Percentiles rank a stretch among this genome's conserved stretches.
These are phyloP conservation scores for Calophaca sinica DNA, from an alignment of 306 rosid species.

Conservation along the genomic window DNA sequence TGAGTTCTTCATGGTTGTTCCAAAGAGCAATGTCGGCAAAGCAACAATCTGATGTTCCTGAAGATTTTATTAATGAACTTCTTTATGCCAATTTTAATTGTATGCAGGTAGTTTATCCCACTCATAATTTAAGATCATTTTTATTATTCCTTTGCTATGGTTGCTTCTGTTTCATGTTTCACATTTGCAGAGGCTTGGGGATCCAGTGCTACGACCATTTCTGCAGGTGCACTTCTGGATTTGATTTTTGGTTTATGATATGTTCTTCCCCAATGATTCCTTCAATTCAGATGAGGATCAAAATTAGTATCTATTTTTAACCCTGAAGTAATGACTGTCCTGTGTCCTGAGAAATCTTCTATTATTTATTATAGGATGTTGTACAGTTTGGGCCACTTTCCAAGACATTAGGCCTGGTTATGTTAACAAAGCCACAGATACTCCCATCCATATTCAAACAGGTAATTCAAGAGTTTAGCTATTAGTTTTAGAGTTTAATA, in stretches of 20 bases:
- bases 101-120: constrained; percentile 71
- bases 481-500: neutral
- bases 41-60: constrained; percentile 67
- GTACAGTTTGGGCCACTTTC: constrained; percentile 94
- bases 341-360: constrained; percentile 16
- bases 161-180: constrained; percentile 31
- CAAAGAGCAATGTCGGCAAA: constrained; percentile 99
- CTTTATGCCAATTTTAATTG: constrained; percentile 76
- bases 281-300: constrained; percentile 29
- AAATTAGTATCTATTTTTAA: constrained; percentile 22
- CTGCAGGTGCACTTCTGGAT: constrained; percentile 68
- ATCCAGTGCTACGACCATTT: constrained; percentile 91
- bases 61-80: constrained; percentile 87
- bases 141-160: neutral
- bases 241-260: constrained; percentile 11
- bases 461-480: constrained; percentile 56
- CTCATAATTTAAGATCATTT: neutral
- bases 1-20: constrained; percentile 96
- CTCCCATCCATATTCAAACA: constrained; percentile 91
- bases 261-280: constrained; percentile 26
- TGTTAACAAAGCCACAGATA: constrained; percentile 85
- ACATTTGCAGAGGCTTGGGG: constrained; percentile 79
- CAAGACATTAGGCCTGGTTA: constrained; percentile 86
- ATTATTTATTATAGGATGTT: constrained; percentile 71
- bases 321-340: constrained; percentile 1